Conservation (phyloP, 1,284 basidiomycete species). For the Mycena sp. region DNA sequence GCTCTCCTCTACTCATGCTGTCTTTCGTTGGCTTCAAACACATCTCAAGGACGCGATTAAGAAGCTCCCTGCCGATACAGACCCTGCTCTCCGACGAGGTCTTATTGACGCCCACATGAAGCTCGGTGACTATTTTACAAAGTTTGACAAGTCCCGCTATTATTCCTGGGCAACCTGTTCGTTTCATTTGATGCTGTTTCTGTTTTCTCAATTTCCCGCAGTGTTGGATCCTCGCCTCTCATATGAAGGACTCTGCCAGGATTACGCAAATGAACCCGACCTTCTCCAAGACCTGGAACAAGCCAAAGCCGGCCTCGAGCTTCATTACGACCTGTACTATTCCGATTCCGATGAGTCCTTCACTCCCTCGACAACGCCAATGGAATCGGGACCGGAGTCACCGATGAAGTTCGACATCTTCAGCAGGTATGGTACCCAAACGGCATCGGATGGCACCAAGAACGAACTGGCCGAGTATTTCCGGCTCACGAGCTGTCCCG, state of each 20-base stretch:
- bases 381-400: neutral
- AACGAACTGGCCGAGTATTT: constrained; percentile 32
- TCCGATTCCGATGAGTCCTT: neutral
- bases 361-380: neutral
- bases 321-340: constrained; percentile 28
- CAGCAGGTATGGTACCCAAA: neutral
- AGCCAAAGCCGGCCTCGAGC: constrained; percentile 22
- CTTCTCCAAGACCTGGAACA: constrained; percentile 28
- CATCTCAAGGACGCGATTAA: constrained; percentile 5
- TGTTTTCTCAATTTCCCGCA: constrained; percentile 25
- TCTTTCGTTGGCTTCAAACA: constrained; percentile 34
- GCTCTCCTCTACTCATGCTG: too few species aligned
- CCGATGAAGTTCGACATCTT: too few species aligned
- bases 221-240: constrained; percentile 32
- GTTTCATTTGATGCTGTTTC: constrained; percentile 18
- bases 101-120: constrained; percentile 25
- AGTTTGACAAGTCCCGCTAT: constrained; percentile 26
- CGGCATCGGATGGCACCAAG: neutral
- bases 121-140: constrained; percentile 29
- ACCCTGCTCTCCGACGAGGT: constrained; percentile 4
- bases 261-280: constrained; percentile 23
- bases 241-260: constrained; percentile 20
- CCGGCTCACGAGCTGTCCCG: constrained; percentile 7
- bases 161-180: constrained; percentile 28
- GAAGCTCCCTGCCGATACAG: neutral